Percentiles rank a stretch among this genome's conserved stretches.
These are phyloP conservation scores for Cyclospora cayetanensis DNA, from an alignment of 169 alveolate genomes.

Conservation along the genomic window DNA sequence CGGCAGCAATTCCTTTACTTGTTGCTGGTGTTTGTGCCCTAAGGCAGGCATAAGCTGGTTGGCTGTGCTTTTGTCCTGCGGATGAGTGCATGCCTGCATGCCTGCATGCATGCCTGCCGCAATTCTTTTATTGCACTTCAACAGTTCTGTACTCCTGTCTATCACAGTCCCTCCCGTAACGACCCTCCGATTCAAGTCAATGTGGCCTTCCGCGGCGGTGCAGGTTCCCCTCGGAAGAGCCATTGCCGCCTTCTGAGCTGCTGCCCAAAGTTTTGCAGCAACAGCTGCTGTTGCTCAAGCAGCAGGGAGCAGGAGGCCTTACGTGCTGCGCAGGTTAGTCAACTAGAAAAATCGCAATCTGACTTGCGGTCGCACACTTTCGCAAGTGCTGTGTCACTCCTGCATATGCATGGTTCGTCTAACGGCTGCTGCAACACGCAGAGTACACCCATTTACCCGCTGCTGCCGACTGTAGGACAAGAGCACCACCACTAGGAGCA, in stretches of 20 bases:
- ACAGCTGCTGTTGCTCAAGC: constrained; percentile 27
- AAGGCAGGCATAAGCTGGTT: too few species aligned
- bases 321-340: too few species aligned
- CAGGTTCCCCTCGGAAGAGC: constrained; percentile 22
- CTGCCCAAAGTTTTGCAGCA: constrained; percentile 45
- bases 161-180: too few species aligned
- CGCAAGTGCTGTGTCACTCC: neutral
- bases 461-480: neutral
- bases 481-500: neutral
- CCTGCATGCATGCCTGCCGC: too few species aligned
- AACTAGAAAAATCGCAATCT: neutral
- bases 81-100: too few species aligned
- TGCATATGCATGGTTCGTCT: neutral
- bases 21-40: too few species aligned
- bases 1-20: too few species aligned
- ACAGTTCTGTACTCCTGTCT: too few species aligned
- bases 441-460: too few species aligned
- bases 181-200: too few species aligned
- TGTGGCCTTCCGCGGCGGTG: neutral
- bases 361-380: neutral
- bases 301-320: neutral
- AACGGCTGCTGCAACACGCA: neutral
- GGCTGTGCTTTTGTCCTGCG: too few species aligned
- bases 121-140: too few species aligned
- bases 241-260: constrained; percentile 42